Percentiles rank a stretch among this genome's conserved stretches.
These are phyloP conservation scores for Protostelium mycophagum DNA, from an alignment of 78 protist genomes.

Conservation along the genomic window DNA sequence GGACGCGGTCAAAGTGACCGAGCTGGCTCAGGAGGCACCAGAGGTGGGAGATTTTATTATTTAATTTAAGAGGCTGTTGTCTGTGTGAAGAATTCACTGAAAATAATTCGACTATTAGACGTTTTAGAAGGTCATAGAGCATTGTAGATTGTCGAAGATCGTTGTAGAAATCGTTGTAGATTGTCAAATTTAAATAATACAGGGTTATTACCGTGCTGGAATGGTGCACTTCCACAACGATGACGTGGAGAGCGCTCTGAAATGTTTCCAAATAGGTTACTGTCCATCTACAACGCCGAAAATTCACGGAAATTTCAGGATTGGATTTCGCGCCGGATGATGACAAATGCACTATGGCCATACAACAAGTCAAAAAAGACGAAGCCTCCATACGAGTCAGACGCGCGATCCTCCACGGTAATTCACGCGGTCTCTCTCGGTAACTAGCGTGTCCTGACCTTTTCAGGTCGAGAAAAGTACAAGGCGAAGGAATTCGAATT, in stretches of 20 bases:
- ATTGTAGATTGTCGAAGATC: no score
- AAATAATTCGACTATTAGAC: no score
- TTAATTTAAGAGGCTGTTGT: no score
- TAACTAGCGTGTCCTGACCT: background rate
- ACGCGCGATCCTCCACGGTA: background rate
- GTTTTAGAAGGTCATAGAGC: no score
- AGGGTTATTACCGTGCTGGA: background rate
- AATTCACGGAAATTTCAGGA: background rate
- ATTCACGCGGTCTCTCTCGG: background rate
- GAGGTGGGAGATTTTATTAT: no score
- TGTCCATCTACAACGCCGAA: background rate
- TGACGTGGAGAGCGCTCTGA: background rate
- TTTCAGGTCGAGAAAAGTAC: background rate
- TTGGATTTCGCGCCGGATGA: background rate
- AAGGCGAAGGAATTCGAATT: background rate
- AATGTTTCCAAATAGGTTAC: background rate
- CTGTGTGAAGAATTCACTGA: no score
- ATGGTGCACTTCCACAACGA: constrained; percentile 1
- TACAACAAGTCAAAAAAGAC: background rate
- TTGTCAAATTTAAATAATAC: background rate
- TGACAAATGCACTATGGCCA: background rate
- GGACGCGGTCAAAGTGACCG: background rate
- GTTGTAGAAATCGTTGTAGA: no score
- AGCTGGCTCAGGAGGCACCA: background rate
- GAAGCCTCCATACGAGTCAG: background rate